Evolutionary conservation across 306 rosid species (phyloP), one percentile per base, ranked within the genome.

Genomic region (Acacia acuminata): DNA sequence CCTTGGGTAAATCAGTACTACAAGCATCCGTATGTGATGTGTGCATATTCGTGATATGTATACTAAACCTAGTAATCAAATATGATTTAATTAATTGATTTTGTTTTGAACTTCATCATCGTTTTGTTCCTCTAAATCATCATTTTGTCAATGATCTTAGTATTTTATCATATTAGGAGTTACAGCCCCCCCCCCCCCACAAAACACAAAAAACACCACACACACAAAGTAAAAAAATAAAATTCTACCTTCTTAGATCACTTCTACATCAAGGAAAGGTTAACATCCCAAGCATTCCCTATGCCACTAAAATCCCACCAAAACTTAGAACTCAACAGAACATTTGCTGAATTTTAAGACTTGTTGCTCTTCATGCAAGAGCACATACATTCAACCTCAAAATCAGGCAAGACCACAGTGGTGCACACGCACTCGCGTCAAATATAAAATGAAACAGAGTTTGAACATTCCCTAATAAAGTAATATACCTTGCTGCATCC

Each of bases 401-500:
- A 25, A 61, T 61, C 30, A 58, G 65, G 30, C 2, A 4, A 61
- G 67, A 61, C 34, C 66, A n/a, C 7, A 4, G 3, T 61, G 25
- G 11, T 7, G 61, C 24, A 19, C 25, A 55, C 3, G 25, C 61
- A 24, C 11, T 8, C 61, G 61, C 36, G 10, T 15, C 63, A 22
- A 5, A 58, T 22, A 10, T 58, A 10, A 51, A 73, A 74, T 7
- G 55, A 42, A 43, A 22, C 13, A 43, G 11, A 70, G 13, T 10
- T 42, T n/a, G 20, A 70, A 70, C 27, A 14, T 70, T n/a, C 12
- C 25, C 15, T 12, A 25, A 13, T 27, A 60, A 60, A 69, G 72
- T 25, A 56, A 50, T 82, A 51, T 84, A 90, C 98, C 98, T 94
- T 83, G 93, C 34, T 65, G 89, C 79, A 83, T 64, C 80, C 84